Base-by-base conservation (phyloP, 345 rosid genomes). In the Salix koriyanagi region DNA sequence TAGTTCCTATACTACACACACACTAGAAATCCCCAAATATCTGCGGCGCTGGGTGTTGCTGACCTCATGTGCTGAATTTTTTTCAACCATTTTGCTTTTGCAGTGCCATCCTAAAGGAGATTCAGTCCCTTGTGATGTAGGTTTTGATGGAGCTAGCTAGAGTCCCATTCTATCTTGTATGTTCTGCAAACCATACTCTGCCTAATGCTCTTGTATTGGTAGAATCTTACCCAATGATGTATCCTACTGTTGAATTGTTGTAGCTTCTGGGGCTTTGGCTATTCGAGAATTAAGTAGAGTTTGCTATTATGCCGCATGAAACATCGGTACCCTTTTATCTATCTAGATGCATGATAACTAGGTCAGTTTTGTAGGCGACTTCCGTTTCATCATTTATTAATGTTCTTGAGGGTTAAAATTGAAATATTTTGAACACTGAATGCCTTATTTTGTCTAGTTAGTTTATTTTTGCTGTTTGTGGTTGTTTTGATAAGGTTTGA, bases 51-150 rank as follows among this genome's bases (percentile, higher is more conserved):
- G 36, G 0, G 36, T 34, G n/a, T n/a, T n/a, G 5, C 4, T 4
- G 36, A 4, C 2, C 36, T 4, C 4, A 34, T 34, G 6, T 34
- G 18, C 50, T 67, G 11, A 75, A 72, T 37, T 1, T 1, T 46
- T 76, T n/a, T 4, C 78, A n/a, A 37, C 6, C n/a, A 7, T 34
- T 34, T 21, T 50, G 12, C 25, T 23, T 39, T 54, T 71, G 80
- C 71, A 77, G 75, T 77, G 80, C 80, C 80, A 18, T 77, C 80
- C 1, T 77, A 65, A 46, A 4, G 28, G 69, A 62, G 77, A 58
- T 7, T 19, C 73, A 11, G 15, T 25, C 18, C 18, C 16, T 73
- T 26, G 2, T 2, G 56, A 7, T 4, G 44, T 58, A 70, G 73
- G 15, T 68, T 41, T 10, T 25, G 70, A 65, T 19, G 44, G 61